A percentile compares a stretch with the other conserved stretches of the same genome.
Evolutionary conservation across 2,329 filamentous ascomycete genomes (phyloP).

Genomic region (Paraconiothyrium sp.): DNA sequence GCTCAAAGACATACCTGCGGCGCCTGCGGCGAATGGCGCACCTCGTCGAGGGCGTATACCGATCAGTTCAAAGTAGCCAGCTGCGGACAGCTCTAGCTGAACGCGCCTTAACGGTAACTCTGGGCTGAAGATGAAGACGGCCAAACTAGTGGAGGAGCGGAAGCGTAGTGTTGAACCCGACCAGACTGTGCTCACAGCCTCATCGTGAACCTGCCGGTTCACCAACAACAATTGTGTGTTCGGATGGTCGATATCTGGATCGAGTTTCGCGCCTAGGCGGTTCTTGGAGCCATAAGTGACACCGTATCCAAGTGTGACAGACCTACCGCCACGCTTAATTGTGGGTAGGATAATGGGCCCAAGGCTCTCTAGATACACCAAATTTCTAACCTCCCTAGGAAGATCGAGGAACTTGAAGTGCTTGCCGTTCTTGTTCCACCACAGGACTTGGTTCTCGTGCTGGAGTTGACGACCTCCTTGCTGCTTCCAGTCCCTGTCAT

Average conservation of each 20-base stretch:
- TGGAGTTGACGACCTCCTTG: constrained; percentile 14
- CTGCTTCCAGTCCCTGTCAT: constrained; percentile 18
- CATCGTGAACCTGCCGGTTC: constrained; percentile 8
- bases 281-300: background rate
- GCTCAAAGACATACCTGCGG: too few species aligned
- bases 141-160: background rate
- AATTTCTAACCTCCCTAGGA: constrained; percentile 24
- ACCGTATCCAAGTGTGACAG: constrained; percentile 20
- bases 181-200: constrained; percentile 3
- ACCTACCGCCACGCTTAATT: too few species aligned
- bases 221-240: background rate
- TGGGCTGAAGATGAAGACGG: background rate
- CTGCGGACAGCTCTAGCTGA: constrained; percentile 25
- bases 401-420: constrained; percentile 23
- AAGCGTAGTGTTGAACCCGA: constrained; percentile 22
- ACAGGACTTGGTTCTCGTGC: constrained; percentile 24
- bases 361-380: constrained; percentile 24
- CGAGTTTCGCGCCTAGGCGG: constrained; percentile 13
- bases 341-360: too few species aligned
- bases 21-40: background rate
- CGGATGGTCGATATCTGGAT: constrained; percentile 19
- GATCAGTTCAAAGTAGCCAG: constrained; percentile 21
- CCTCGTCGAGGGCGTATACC: constrained; percentile 6
- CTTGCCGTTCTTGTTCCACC: constrained; percentile 27
- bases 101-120: constrained; percentile 19